Evolutionary conservation across 495 filamentous ascomycete genomes (phyloP).

Genomic region (Haplographium delicatum): DNA sequence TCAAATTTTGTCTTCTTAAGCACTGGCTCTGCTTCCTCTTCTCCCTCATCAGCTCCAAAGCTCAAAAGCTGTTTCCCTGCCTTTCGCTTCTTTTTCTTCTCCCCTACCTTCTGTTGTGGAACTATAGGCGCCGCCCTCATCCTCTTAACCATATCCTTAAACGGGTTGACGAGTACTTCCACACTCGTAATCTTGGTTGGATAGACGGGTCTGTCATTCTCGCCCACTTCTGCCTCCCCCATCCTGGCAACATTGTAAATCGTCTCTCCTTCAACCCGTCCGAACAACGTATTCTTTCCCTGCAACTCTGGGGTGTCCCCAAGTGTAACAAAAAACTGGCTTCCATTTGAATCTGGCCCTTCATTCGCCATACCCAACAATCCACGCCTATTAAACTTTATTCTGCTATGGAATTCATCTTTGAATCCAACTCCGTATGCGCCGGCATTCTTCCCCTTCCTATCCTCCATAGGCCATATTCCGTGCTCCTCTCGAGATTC

Average conservation of each 20-base stretch:
- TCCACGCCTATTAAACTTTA: constrained; percentile 90
- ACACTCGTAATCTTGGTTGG: constrained; percentile 71
- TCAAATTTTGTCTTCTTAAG: constrained; percentile 90
- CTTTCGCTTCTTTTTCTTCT: constrained; percentile 68
- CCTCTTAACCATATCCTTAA: constrained; percentile 77
- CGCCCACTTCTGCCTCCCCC: constrained; percentile 80
- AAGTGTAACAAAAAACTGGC: constrained; percentile 96
- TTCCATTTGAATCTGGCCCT: constrained; percentile 70
- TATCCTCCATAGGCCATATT: constrained; percentile 58
- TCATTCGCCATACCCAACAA: constrained; percentile 90
- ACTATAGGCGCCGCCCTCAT: constrained; percentile 41
- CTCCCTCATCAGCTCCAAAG: constrained; percentile 82
- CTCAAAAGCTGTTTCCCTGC: constrained; percentile 76
- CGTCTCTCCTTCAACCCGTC: constrained; percentile 85
- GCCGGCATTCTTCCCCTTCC: constrained; percentile 50
- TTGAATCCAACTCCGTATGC: constrained; percentile 57
- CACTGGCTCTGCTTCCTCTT: constrained; percentile 52
- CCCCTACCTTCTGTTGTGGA: constrained; percentile 30
- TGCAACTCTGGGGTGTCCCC: constrained; percentile 76
- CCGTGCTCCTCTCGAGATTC: constrained; percentile 38
- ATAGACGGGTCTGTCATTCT: constrained; percentile 81
- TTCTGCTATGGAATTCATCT: constrained; percentile 85
- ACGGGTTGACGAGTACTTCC: constrained; percentile 87
- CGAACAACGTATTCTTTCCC: constrained; percentile 89
- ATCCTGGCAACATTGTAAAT: constrained; percentile 94